A percentile compares a stretch with the other conserved stretches of the same genome.
Evolutionary conservation across 2,329 filamentous ascomycete species (phyloP).

Genomic region (Hypoxylon sp.): DNA sequence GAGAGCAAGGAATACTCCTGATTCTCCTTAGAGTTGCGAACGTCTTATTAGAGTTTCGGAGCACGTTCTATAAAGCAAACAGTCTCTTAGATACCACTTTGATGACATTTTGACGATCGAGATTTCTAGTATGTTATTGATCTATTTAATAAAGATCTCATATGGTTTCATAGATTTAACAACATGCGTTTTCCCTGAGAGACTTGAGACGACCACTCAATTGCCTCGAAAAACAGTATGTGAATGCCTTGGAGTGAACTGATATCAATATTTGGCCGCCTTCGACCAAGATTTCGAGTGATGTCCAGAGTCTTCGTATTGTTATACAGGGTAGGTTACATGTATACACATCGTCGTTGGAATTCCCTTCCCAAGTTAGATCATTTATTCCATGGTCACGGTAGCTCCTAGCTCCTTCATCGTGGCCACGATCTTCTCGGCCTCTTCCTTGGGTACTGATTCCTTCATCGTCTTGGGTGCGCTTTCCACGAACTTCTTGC

Average conservation of each 20-base stretch:
- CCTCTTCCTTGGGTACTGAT: constrained; percentile 97
- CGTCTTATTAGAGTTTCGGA: background rate
- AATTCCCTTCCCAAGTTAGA: constrained; percentile 19
- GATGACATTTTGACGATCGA: background rate
- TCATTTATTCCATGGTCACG: constrained; percentile 85
- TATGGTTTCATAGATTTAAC: too few relatives aligned
- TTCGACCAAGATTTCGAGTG: background rate
- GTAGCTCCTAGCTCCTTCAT: constrained; percentile 94
- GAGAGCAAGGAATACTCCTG: background rate
- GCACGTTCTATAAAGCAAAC: background rate
- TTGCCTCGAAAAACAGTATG: background rate
- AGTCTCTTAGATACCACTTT: background rate
- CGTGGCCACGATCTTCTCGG: constrained; percentile 96
- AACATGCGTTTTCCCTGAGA: background rate
- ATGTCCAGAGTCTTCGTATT: constrained; percentile 34
- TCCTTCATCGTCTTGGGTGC: constrained; percentile 99
- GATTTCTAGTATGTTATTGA: too few relatives aligned
- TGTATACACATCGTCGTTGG: constrained; percentile 50
- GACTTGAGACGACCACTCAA: background rate
- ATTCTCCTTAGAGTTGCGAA: background rate
- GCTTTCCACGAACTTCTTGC: constrained; percentile 99
- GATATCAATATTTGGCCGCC: background rate
- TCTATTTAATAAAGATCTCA: background rate
- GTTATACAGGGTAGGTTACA: constrained; percentile 55
- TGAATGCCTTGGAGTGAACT: background rate